Evolutionary conservation across 768 basidiomycete genomes (phyloP).

Genomic region (Cystofilobasidium macerans): DNA sequence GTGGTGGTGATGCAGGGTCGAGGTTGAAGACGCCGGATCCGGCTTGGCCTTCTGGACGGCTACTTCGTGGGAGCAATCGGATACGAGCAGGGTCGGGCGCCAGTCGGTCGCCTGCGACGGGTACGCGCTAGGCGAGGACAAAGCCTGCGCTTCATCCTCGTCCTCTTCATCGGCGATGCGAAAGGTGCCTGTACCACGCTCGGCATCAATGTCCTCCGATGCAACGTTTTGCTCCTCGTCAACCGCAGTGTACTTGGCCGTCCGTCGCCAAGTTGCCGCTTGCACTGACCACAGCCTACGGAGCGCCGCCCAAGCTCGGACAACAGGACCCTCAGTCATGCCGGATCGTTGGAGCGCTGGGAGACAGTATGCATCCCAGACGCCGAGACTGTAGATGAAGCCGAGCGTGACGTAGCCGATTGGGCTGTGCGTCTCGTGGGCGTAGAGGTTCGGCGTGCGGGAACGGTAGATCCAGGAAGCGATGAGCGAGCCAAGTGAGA

Average conservation of each 20-base stretch:
- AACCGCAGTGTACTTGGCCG: not conserved
- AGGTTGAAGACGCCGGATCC: conserved; percentile 9
- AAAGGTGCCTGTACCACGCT: too few species aligned
- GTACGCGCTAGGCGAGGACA: too few species aligned
- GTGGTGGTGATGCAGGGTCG: conserved; percentile 17
- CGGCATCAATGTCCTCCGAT: not conserved
- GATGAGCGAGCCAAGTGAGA: conserved; percentile 55
- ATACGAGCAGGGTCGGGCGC: too few species aligned
- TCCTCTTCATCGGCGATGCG: too few species aligned
- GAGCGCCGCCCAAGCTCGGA: not conserved
- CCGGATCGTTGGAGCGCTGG: too few species aligned
- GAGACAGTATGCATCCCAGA: conserved; percentile 46
- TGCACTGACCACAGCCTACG: too few species aligned
- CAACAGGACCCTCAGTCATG: too few species aligned
- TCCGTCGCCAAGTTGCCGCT: too few species aligned
- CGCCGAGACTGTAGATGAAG: conserved; percentile 44
- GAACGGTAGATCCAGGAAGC: conserved; percentile 62
- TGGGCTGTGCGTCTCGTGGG: conserved; percentile 48
- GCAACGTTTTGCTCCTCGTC: not conserved
- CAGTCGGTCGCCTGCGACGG: too few species aligned
- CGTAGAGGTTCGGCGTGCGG: conserved; percentile 65
- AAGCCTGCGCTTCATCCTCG: too few species aligned
- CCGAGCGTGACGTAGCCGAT: conserved; percentile 54
- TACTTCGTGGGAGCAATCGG: too few species aligned
- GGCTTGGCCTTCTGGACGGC: not conserved